Conservation (phyloP, 768 basidiomycete genomes). For the Pholiota molesta region DNA sequence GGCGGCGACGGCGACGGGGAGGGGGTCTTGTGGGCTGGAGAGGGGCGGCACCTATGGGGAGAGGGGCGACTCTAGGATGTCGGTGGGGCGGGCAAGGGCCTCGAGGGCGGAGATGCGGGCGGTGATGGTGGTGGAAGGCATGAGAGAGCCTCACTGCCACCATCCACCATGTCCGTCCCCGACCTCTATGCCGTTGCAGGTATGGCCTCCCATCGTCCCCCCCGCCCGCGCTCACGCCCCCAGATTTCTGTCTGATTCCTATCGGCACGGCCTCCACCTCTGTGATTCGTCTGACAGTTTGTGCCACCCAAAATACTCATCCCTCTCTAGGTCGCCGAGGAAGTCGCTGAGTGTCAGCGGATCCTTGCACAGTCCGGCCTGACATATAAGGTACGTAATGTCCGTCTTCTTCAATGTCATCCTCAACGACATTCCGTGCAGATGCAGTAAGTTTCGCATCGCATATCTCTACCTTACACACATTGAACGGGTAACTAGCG, state of each 20-base stretch:
- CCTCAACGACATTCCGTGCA: conserved; percentile 28
- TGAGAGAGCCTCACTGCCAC: conserved; percentile 17
- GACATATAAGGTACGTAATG: conserved; percentile 64
- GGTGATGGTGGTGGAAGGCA: conserved; percentile 34
- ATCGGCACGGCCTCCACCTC: conserved; percentile 79
- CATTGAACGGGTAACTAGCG: conserved; percentile 45
- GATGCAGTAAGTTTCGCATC: conserved; percentile 65
- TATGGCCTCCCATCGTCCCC: conserved; percentile 23
- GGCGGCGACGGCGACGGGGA: conserved; percentile 57
- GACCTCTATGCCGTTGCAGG: conserved; percentile 84
- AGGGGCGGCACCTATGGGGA: conserved; percentile 46
- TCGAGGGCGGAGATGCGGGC: conserved; percentile 69
- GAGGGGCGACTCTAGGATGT: conserved; percentile 49
- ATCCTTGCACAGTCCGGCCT: conserved; percentile 85
- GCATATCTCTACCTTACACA: not conserved
- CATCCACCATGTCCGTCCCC: conserved; percentile 29
- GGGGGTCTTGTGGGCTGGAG: conserved; percentile 42
- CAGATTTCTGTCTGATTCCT: conserved; percentile 90
- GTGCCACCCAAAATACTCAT: conserved; percentile 1
- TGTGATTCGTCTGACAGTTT: conserved; percentile 36
- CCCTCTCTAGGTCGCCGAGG: conserved; percentile 61
- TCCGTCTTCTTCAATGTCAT: conserved; percentile 4
- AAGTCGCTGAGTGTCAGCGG: conserved; percentile 81
- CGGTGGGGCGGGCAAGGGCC: conserved; percentile 36
- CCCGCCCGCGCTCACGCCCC: not conserved